Conservation (phyloP, 2,329 filamentous ascomycete genomes). For the Penicillium oxalicum region DNA sequence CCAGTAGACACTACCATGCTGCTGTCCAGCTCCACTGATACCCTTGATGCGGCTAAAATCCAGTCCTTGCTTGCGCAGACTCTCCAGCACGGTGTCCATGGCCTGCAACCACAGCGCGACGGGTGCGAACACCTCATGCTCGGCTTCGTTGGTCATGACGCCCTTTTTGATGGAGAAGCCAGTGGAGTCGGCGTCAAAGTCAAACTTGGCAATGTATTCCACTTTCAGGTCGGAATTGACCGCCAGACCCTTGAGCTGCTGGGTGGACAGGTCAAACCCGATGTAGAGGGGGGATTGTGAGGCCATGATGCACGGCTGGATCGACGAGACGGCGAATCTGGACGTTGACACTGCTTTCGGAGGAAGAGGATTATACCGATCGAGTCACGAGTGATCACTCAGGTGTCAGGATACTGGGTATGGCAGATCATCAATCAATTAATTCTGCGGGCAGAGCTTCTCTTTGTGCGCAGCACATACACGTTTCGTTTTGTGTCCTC, state of each 20-base stretch:
- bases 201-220: conserved; percentile 79
- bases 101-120: conserved; percentile 94
- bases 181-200: conserved; percentile 80
- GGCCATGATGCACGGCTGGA: conserved; percentile 26
- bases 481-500: no score
- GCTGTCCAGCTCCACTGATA: conserved; percentile 88
- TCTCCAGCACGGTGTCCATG: conserved; percentile 73
- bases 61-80: conserved; percentile 63
- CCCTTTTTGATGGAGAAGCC: conserved; percentile 82
- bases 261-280: conserved; percentile 93
- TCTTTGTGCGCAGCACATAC: no score
- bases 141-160: conserved; percentile 71
- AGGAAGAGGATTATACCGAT: no score
- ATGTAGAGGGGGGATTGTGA: conserved; percentile 63
- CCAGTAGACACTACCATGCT: conserved; percentile 98
- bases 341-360: no score
- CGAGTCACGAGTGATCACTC: no score
- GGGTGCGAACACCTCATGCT: conserved; percentile 86
- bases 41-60: conserved; percentile 71
- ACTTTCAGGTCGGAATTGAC: conserved; percentile 78
- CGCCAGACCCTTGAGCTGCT: conserved; percentile 91
- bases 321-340: neutral
- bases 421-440: no score
- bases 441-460: no score
- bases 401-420: no score